Evolutionary conservation across 78 protist species (phyloP).

Genomic region (Cavenderia fasciculata): DNA sequence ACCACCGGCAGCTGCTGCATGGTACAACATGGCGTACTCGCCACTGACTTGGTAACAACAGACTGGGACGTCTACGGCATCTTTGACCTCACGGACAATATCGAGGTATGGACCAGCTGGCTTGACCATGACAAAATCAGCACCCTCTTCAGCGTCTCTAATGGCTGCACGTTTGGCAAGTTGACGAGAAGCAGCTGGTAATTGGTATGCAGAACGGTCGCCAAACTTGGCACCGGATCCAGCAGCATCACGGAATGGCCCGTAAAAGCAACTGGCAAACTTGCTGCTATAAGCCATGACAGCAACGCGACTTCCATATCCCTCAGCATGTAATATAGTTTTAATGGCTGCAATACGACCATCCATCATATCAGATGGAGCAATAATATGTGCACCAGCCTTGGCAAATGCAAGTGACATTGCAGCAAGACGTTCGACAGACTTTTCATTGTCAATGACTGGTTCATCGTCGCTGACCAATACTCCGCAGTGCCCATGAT

Average conservation of each 20-base stretch:
- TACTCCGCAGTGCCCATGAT: constrained; percentile 90
- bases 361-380: constrained; percentile 97
- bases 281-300: constrained; percentile 91
- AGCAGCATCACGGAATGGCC: constrained; percentile 94
- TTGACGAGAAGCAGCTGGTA: constrained; percentile 87
- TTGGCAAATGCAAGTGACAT: constrained; percentile 81
- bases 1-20: constrained; percentile 83
- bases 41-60: constrained; percentile 91
- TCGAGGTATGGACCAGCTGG: constrained; percentile 93
- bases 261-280: constrained; percentile 93
- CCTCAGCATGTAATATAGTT: constrained; percentile 24
- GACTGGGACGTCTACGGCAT: constrained; percentile 74
- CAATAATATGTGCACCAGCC: constrained; percentile 91
- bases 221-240: constrained; percentile 81
- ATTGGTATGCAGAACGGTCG: constrained; percentile 88
- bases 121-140: constrained; percentile 94
- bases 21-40: constrained; percentile 88
- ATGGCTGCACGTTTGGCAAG: constrained; percentile 86
- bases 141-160: constrained; percentile 89
- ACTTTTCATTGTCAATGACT: constrained; percentile 56
- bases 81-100: constrained; percentile 76
- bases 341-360: constrained; percentile 86
- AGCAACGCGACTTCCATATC: constrained; percentile 46
- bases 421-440: constrained; percentile 74
- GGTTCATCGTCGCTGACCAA: constrained; percentile 29